phyloP scores from a whole-genome alignment of 2,329 filamentous ascomycete genomes.

The Arthrobotrys sinensis region DNA sequence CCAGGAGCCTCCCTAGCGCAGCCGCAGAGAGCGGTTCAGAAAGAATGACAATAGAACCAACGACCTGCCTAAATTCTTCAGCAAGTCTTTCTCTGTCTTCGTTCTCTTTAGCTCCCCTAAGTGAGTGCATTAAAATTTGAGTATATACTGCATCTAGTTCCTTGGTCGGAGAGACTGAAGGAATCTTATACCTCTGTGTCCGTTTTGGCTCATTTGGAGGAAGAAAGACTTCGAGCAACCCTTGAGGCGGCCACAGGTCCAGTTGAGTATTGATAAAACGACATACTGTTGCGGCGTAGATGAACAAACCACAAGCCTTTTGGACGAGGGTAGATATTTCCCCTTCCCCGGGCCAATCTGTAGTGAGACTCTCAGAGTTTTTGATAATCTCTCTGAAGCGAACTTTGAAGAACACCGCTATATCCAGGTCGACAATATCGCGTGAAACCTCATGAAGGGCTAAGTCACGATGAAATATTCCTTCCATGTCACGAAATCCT shows the following conservation, averaged over 20 bases:
- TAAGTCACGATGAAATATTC: conserved; percentile 5
- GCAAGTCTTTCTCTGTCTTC: conserved; percentile 1
- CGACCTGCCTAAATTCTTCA: background rate
- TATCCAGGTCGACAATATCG: conserved; percentile 17
- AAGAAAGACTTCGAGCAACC: conserved; percentile 7
- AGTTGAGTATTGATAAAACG: conserved; percentile 17
- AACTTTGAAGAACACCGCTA: conserved; percentile 3
- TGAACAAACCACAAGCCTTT: conserved; percentile 13
- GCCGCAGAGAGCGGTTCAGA: conserved; percentile 16
- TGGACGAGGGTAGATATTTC: conserved; percentile 4
- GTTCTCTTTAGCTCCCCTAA: background rate
- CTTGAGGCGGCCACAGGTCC: conserved; percentile 3
- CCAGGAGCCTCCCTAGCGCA: background rate
- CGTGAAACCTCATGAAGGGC: conserved; percentile 22
- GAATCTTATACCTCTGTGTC: background rate
- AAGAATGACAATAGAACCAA: conserved; percentile 25
- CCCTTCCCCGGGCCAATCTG: background rate
- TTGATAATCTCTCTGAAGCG: conserved; percentile 1
- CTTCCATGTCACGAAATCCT: conserved; percentile 1
- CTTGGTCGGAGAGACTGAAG: background rate
- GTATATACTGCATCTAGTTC: conserved; percentile 12
- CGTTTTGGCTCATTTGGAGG: background rate
- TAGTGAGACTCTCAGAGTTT: background rate
- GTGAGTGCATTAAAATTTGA: conserved; percentile 6
- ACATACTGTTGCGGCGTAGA: conserved; percentile 23